phyloP scores from a whole-genome alignment of 768 basidiomycete species.

The Leccinum longicurvipes region DNA sequence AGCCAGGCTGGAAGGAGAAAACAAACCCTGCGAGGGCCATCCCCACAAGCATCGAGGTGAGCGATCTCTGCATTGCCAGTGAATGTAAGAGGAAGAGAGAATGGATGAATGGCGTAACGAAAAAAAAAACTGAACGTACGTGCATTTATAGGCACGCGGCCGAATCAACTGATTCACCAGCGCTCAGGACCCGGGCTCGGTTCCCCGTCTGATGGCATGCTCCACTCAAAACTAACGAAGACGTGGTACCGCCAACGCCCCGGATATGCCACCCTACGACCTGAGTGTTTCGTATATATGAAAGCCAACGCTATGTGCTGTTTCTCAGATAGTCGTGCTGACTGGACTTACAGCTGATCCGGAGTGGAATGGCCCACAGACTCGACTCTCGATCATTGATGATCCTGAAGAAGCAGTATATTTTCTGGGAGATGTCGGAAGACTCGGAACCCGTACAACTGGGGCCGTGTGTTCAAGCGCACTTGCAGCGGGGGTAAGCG shows the following conservation, averaged over 20 bases:
- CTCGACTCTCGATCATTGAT: neutral
- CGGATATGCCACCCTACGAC: too few species aligned
- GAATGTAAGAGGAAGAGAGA: conserved; percentile 47
- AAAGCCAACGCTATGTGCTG: neutral
- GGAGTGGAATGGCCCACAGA: neutral
- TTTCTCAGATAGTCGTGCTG: neutral
- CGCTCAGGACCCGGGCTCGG: neutral
- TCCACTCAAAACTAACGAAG: neutral
- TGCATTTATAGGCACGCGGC: conserved; percentile 20
- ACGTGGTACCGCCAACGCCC: too few species aligned
- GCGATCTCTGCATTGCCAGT: conserved; percentile 11
- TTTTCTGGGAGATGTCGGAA: conserved; percentile 2
- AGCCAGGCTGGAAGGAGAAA: conserved; percentile 45
- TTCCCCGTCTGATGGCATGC: neutral
- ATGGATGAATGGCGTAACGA: conserved; percentile 28
- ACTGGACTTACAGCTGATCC: neutral
- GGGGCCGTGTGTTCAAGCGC: conserved; percentile 5
- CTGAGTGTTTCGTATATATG: neutral
- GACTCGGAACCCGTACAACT: neutral
- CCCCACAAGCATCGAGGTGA: conserved; percentile 22
- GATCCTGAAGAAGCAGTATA: conserved; percentile 2
- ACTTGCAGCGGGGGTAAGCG: neutral
- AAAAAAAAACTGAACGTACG: neutral
- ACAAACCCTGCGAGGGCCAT: conserved; percentile 29
- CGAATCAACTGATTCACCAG: neutral